Base-by-base conservation (phyloP, 2,329 filamentous ascomycete genomes). In the Colletotrichum lentis region DNA sequence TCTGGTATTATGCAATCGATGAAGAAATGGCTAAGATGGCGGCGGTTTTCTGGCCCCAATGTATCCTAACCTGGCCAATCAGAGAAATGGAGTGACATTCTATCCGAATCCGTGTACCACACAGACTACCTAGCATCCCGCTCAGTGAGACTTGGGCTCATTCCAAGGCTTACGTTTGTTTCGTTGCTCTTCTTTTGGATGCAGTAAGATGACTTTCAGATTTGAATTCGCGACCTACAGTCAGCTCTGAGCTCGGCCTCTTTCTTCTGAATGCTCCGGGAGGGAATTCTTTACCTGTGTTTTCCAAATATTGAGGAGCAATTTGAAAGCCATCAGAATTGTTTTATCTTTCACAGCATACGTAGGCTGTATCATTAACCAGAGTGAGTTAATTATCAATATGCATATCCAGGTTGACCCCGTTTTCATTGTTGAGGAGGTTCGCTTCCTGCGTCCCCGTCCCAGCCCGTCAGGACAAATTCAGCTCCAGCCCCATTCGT, bases 1-100 rank as follows among this genome's bases (percentile, higher is more conserved):
- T 43, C 22, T 50, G 50, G 8, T n/a, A 44, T 16, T 24, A 27
- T 10, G 46, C 11, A 31, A 41, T 49, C 18, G 35, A 14, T 10
- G 11, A 35, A 6, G 39, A 22, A 27, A 24, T 7, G n/a, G 14
- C 11, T 8, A 11, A 35, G 53, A 20, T 10, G 16, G 20, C 24
- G 20, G 20, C 35, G 43, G 62, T 24, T 18, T 43, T 52, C 46
- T 52, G 27, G 43, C 61, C 43, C 37, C 18, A 41, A 37, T 39
- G 31, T 35, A 41, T 18, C 12, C 10, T 16, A 3, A 35, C 12
- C 20, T 14, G 57, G 14, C 67, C 67, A 69, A 69, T 69, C 64
- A 69, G 46, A 67, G 37, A 1, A 27, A 44, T 62, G 52, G 22
- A 37, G 63, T 69, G 67, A 69, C 67, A 69, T 67, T 69, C 67